Conservation (phyloP, 139 green algal genomes). For the Dunaliella sp. region DNA sequence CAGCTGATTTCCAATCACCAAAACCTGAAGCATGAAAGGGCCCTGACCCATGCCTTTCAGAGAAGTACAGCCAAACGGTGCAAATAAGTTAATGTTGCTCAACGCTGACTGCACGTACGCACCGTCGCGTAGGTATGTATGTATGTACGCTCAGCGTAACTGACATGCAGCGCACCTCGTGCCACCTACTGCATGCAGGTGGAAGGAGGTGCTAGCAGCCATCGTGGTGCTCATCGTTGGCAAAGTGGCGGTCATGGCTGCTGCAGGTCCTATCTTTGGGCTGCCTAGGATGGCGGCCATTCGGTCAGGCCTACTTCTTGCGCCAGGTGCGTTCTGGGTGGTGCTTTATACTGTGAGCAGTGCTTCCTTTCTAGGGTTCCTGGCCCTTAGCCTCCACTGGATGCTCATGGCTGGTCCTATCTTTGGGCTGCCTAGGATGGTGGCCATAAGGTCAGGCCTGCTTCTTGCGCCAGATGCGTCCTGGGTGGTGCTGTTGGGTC, state of each 20-base stretch:
- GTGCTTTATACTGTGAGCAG: too few relatives aligned
- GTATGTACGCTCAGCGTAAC: too few relatives aligned
- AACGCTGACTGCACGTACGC: too few relatives aligned
- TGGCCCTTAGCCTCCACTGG: too few relatives aligned
- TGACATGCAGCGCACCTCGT: background rate
- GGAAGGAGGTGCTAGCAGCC: slow-evolving; percentile 67
- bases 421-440: slow-evolving; percentile 83
- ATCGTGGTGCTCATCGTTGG: slow-evolving; percentile 76
- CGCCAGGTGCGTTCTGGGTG: slow-evolving; percentile 32
- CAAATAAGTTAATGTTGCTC: too few relatives aligned
- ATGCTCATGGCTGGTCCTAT: slow-evolving; percentile 74
- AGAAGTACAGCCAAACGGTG: too few relatives aligned
- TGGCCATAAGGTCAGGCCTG: slow-evolving; percentile 63
- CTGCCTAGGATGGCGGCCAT: slow-evolving; percentile 67
- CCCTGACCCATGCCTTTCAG: too few relatives aligned
- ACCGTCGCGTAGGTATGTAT: too few relatives aligned
- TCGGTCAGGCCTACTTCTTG: slow-evolving; percentile 46
- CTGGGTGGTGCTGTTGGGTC: too few relatives aligned
- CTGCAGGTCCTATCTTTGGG: slow-evolving; percentile 81
- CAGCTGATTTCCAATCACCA: too few relatives aligned
- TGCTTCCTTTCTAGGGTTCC: too few relatives aligned
- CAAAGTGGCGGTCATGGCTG: slow-evolving; percentile 83
- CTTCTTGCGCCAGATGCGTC: slow-evolving; percentile 64
- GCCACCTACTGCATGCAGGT: background rate
- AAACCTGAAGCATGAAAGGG: too few relatives aligned